Conservation (phyloP, 768 basidiomycete species). For the Calvatia gigantea region DNA sequence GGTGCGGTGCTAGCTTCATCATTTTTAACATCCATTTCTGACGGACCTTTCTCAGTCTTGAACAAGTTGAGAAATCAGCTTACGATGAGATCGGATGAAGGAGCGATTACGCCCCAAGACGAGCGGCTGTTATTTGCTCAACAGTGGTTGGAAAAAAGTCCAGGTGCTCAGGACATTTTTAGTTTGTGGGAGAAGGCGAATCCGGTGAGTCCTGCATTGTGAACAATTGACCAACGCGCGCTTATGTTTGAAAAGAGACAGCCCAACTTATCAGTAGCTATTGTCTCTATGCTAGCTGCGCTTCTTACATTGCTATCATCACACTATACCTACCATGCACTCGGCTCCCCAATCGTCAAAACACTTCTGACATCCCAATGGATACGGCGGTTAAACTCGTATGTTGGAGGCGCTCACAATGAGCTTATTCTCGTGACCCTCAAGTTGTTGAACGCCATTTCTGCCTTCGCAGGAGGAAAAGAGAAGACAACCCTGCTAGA, state of each 20-base stretch:
- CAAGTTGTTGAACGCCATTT: constrained; percentile 59
- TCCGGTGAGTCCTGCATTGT: constrained; percentile 35
- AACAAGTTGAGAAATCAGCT: constrained; percentile 62
- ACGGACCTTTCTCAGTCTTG: constrained; percentile 31
- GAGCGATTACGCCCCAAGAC: constrained; percentile 48
- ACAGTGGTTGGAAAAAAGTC: constrained; percentile 56
- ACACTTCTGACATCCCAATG: constrained; percentile 52
- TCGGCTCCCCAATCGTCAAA: constrained; percentile 63
- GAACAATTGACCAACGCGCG: neutral
- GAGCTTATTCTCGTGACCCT: constrained; percentile 66
- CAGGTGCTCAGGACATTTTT: constrained; percentile 61
- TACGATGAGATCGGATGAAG: constrained; percentile 47
- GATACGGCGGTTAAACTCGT: constrained; percentile 55
- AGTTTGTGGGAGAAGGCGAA: constrained; percentile 53
- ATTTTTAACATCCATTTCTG: constrained; percentile 5
- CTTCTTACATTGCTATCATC: constrained; percentile 60
- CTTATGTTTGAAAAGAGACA: neutral
- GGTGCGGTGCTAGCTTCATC: constrained; percentile 19
- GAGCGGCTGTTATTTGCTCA: constrained; percentile 55
- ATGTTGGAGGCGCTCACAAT: constrained; percentile 57
- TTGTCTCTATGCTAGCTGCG: constrained; percentile 48
- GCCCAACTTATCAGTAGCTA: neutral
- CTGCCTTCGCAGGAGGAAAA: constrained; percentile 59
- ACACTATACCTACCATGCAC: constrained; percentile 64
- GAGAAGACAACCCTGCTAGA: constrained; percentile 64